A percentile compares a stretch with the other conserved stretches of the same genome.
Evolutionary conservation across 352 stramenopile species (phyloP).

Genomic region (Phytophthora parvispora): DNA sequence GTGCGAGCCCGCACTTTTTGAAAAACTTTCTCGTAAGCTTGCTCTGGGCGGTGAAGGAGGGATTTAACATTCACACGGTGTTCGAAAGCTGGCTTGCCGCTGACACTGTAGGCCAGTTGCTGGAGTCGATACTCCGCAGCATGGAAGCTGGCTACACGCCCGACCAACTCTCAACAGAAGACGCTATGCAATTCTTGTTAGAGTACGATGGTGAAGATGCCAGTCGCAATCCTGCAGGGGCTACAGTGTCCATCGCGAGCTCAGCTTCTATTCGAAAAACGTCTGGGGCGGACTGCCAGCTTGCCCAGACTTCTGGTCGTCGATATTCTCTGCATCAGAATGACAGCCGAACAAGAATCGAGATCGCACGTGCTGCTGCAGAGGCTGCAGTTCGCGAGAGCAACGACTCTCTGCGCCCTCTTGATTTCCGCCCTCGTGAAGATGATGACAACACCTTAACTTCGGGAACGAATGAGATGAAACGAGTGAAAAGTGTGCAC

Average conservation of each 20-base stretch:
- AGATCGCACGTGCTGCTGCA: slow-evolving; percentile 14
- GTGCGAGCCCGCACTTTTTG: slow-evolving; percentile 68
- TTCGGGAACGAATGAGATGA: slow-evolving; percentile 21
- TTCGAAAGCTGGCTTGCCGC: slow-evolving; percentile 73
- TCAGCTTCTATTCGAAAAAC: slow-evolving; percentile 10
- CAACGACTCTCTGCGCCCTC: slow-evolving; percentile 1
- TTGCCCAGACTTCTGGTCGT: slow-evolving; percentile 12
- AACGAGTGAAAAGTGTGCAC: slow-evolving; percentile 51
- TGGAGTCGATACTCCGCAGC: slow-evolving; percentile 70
- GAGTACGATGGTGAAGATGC: slow-evolving; percentile 43
- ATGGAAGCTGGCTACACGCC: slow-evolving; percentile 79
- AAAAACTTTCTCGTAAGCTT: slow-evolving; percentile 70
- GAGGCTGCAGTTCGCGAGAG: slow-evolving; percentile 18
- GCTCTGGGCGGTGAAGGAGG: slow-evolving; percentile 75
- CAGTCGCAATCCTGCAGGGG: background rate
- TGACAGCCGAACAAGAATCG: slow-evolving; percentile 6
- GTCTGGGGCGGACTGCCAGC: background rate
- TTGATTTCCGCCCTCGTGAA: slow-evolving; percentile 18
- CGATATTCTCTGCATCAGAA: slow-evolving; percentile 8
- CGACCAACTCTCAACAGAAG: slow-evolving; percentile 42
- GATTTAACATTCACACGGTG: slow-evolving; percentile 77
- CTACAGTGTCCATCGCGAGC: slow-evolving; percentile 10
- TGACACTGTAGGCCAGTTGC: slow-evolving; percentile 62
- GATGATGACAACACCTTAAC: background rate
- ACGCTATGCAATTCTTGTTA: slow-evolving; percentile 73